Percentiles rank a stretch among this genome's conserved stretches.
These are phyloP conservation scores for Dactylorhiza incarnata DNA, from an alignment of 106 monocot genomes.

Conservation along the genomic window DNA sequence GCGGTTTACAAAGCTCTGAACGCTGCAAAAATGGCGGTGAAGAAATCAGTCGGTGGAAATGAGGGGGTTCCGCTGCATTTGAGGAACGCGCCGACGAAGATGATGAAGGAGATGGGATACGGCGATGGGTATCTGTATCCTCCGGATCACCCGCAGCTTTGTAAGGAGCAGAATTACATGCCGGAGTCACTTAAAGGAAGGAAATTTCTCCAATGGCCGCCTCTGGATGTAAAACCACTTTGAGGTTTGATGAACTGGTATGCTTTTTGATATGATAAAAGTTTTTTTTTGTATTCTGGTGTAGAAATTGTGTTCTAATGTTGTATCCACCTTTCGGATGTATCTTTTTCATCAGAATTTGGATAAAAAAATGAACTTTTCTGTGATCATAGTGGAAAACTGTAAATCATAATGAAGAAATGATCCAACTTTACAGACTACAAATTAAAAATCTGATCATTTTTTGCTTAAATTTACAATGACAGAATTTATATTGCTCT, in stretches of 20 bases:
- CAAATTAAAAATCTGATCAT: no score
- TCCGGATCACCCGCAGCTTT: constrained; percentile 46
- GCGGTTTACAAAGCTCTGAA: constrained; percentile 61
- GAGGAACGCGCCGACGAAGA: constrained; percentile 79
- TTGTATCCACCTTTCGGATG: background rate
- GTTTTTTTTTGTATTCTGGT: background rate
- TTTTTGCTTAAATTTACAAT: no score
- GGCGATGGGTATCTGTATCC: constrained; percentile 73
- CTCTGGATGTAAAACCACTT: constrained; percentile 8
- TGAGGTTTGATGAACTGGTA: constrained; percentile 7
- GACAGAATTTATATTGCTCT: no score
- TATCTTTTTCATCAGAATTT: background rate
- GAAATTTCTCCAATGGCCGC: constrained; percentile 75
- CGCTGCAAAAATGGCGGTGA: constrained; percentile 47
- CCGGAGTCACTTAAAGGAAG: constrained; percentile 46
- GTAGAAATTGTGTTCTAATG: background rate
- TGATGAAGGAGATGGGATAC: constrained; percentile 82
- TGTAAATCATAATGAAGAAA: no score
- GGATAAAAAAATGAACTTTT: background rate
- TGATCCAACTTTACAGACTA: no score
- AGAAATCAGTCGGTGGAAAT: constrained; percentile 64
- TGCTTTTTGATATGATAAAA: background rate
- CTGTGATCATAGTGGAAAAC: no score
- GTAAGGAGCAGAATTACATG: constrained; percentile 46
- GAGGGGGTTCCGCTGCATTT: constrained; percentile 74